Evolutionary conservation across 2,329 filamentous ascomycete genomes (phyloP).

Genomic region (Pleochaeta shiraiana): DNA sequence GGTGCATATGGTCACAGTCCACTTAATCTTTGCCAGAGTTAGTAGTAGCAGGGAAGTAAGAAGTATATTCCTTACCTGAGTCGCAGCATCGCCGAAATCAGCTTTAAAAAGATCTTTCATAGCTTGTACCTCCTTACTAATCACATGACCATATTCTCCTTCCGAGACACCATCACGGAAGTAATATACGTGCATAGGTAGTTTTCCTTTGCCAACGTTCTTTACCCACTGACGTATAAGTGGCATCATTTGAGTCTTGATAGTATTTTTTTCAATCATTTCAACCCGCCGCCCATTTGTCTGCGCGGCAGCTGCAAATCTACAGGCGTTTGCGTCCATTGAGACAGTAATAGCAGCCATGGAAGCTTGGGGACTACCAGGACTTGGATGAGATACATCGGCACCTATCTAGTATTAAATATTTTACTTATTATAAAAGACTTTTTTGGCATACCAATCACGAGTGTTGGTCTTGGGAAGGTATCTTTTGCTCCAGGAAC

Average conservation of each 20-base stretch:
- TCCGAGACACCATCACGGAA: constrained; percentile 86
- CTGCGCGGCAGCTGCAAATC: constrained; percentile 59
- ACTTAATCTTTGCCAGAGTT: constrained; percentile 24
- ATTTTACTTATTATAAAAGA: background rate
- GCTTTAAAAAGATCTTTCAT: constrained; percentile 39
- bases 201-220: constrained; percentile 27
- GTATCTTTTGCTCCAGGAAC: constrained; percentile 15
- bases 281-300: constrained; percentile 70
- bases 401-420: constrained; percentile 58
- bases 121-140: constrained; percentile 52
- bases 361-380: constrained; percentile 44
- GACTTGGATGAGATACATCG: constrained; percentile 69
- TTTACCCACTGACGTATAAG: constrained; percentile 43
- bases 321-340: constrained; percentile 44
- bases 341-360: constrained; percentile 79
- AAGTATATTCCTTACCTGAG: constrained; percentile 11
- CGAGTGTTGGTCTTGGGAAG: constrained; percentile 41
- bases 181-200: constrained; percentile 63
- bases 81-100: constrained; percentile 13
- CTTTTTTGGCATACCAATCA: constrained; percentile 33
- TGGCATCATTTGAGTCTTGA: constrained; percentile 40
- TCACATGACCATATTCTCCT: constrained; percentile 60
- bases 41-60: background rate
- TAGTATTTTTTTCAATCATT: constrained; percentile 47
- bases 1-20: constrained; percentile 72